These are phyloP conservation scores for Prunus mume DNA, from an alignment of 306 rosid genomes.

Conservation along the genomic window DNA sequence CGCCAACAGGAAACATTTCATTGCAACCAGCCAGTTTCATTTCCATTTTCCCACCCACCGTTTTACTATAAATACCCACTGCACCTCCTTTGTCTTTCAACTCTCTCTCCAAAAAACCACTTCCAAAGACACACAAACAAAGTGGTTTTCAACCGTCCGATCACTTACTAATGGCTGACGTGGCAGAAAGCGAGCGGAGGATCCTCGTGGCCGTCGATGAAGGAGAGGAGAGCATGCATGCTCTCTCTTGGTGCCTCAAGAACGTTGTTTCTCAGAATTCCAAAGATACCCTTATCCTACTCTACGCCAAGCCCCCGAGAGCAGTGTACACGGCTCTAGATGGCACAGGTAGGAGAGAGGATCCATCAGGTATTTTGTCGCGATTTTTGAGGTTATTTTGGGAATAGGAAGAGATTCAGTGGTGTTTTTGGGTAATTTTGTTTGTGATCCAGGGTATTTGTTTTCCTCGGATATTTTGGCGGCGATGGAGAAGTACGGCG, in stretches of 20 bases:
- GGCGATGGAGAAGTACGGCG: slow-evolving; percentile 48
- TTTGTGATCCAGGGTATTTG: slow-evolving; percentile 49
- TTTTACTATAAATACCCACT: slow-evolving; percentile 7
- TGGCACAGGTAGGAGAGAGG: slow-evolving; percentile 54
- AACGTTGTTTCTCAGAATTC: slow-evolving; percentile 50
- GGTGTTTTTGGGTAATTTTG: slow-evolving; percentile 4
- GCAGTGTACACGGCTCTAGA: slow-evolving; percentile 48
- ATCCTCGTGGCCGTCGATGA: slow-evolving; percentile 86
- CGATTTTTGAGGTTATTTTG: background rate
- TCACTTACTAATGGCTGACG: slow-evolving; percentile 39
- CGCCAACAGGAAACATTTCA: slow-evolving; percentile 38
- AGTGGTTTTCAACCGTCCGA: slow-evolving; percentile 7
- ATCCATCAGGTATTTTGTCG: background rate
- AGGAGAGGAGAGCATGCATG: slow-evolving; percentile 81
- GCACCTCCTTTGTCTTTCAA: background rate
- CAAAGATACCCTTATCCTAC: slow-evolving; percentile 61
- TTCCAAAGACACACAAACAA: background rate
- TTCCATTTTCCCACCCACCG: background rate
- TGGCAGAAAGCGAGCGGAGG: slow-evolving; percentile 43
- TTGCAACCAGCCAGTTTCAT: background rate
- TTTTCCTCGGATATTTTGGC: slow-evolving; percentile 59
- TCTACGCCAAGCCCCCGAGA: slow-evolving; percentile 62
- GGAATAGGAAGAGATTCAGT: background rate
- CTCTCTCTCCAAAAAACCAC: background rate
- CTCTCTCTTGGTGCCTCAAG: slow-evolving; percentile 77